These are phyloP conservation scores for Magnaporthiopsis rhizophila DNA, from an alignment of 2,329 filamentous ascomycete species.

Conservation along the genomic window DNA sequence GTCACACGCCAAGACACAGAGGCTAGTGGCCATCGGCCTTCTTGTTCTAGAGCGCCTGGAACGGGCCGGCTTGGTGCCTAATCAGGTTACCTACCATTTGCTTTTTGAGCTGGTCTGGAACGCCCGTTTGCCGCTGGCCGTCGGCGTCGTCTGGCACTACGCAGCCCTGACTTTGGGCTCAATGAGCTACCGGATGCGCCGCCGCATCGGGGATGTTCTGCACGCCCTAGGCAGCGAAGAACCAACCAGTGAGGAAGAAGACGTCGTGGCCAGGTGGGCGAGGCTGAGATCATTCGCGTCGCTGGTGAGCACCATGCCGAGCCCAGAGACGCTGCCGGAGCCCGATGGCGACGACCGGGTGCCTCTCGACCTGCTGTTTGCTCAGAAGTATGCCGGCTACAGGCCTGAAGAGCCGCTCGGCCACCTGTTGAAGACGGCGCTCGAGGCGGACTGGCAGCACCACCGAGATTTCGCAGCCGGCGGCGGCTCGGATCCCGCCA, in stretches of 20 bases:
- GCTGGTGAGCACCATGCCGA: neutral
- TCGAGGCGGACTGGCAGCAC: neutral
- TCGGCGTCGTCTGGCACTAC: conserved; percentile 26
- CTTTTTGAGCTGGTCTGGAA: conserved; percentile 30
- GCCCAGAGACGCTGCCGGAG: neutral
- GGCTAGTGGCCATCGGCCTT: conserved; percentile 15
- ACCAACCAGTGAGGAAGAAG: neutral
- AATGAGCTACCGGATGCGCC: conserved; percentile 21
- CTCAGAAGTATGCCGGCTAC: neutral
- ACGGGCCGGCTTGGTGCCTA: conserved; percentile 14
- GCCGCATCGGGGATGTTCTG: conserved; percentile 10
- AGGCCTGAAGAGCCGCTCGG: neutral
- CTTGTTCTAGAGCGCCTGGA: conserved; percentile 17
- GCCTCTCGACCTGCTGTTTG: neutral
- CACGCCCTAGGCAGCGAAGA: neutral
- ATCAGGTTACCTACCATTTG: conserved; percentile 25
- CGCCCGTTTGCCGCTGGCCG: conserved; percentile 22
- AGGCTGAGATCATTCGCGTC: neutral
- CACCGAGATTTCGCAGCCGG: neutral
- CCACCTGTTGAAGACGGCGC: neutral
- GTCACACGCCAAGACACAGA: conserved; percentile 19
- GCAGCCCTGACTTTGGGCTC: conserved; percentile 18
- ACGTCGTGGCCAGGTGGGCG: neutral
- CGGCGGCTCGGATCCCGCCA: neutral
- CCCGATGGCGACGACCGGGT: no score